Conservation (phyloP, 768 basidiomycete genomes). For the Xerocomus spinulosus region DNA sequence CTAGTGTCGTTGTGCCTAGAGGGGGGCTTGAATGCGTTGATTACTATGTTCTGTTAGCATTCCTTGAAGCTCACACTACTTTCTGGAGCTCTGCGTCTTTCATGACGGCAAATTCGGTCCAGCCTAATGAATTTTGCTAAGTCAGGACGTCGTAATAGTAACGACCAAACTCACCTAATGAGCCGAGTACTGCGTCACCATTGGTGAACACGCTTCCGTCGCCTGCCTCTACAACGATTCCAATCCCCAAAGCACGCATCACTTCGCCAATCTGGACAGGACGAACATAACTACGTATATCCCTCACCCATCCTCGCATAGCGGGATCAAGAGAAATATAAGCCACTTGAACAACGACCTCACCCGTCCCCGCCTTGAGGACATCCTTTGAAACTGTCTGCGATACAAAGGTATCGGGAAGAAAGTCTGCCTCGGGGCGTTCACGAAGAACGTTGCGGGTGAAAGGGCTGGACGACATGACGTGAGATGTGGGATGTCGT, state of each 20-base stretch:
- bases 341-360: constrained; percentile 72
- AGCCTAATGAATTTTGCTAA: constrained; percentile 43
- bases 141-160: not conserved
- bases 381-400: constrained; percentile 48
- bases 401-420: constrained; percentile 67
- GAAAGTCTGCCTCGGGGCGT: constrained; percentile 65
- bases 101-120: constrained; percentile 71
- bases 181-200: constrained; percentile 68
- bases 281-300: constrained; percentile 64
- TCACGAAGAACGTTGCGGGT: constrained; percentile 72
- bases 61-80: constrained; percentile 45
- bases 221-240: constrained; percentile 58
- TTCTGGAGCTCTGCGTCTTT: constrained; percentile 48
- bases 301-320: constrained; percentile 80
- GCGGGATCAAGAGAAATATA: constrained; percentile 85
- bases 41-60: not conserved
- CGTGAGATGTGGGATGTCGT: not conserved
- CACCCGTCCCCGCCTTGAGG: constrained; percentile 46
- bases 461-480: constrained; percentile 36
- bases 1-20: constrained; percentile 59
- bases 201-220: constrained; percentile 48
- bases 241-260: constrained; percentile 71
- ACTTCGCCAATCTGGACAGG: constrained; percentile 71
- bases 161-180: constrained; percentile 45
- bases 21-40: constrained; percentile 40